phyloP scores from a whole-genome alignment of 1,284 basidiomycete species.

The Cryptococcus depauperatus region DNA sequence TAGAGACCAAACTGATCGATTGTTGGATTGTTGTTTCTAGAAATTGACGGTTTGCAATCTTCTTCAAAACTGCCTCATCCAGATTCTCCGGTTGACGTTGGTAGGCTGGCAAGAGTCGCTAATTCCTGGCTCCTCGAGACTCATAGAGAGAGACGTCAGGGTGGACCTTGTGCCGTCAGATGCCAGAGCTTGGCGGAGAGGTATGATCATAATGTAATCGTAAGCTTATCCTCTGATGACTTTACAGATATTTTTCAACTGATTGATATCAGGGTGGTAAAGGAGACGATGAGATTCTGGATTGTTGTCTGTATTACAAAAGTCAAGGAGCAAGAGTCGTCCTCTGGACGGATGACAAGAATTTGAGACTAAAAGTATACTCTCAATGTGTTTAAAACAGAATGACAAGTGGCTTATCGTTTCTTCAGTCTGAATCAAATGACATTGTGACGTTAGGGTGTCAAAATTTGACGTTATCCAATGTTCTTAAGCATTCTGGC shows the following conservation, averaged over 20 bases:
- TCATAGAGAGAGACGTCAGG: constrained; percentile 11
- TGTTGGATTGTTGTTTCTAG: constrained; percentile 9
- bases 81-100: constrained; percentile 11
- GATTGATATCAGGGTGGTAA: constrained; percentile 5
- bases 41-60: constrained; percentile 10
- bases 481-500: constrained; percentile 3
- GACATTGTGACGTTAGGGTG: constrained; percentile 16
- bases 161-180: constrained; percentile 11
- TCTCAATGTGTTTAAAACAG: background rate
- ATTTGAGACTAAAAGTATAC: constrained; percentile 21
- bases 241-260: background rate
- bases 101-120: constrained; percentile 20
- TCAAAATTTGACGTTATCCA: constrained; percentile 2
- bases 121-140: constrained; percentile 24
- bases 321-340: constrained; percentile 11
- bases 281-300: constrained; percentile 23
- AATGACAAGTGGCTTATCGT: background rate
- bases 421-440: constrained; percentile 14
- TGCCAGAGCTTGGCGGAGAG: constrained; percentile 13
- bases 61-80: constrained; percentile 10
- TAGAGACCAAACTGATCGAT: too few relatives aligned
- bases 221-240: background rate
- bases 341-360: constrained; percentile 26
- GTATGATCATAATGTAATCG: constrained; percentile 4
- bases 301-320: constrained; percentile 21